Conservation (phyloP, 2,329 filamentous ascomycete species). For the Aciculosporium take region DNA sequence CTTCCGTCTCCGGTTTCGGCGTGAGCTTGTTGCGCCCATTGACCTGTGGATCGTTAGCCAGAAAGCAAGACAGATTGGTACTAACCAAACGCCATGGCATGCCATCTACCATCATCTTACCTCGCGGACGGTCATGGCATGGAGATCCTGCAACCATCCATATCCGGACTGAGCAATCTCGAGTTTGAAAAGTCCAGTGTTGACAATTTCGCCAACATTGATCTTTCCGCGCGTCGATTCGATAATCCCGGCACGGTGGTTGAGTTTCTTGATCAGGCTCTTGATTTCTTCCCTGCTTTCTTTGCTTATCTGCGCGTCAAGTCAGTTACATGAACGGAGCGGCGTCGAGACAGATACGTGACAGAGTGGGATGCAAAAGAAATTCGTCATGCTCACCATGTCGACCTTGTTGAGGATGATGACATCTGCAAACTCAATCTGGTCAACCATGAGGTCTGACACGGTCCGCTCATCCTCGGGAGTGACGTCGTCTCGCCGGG, state of each 20-base stretch:
- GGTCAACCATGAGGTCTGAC: slow-evolving; percentile 61
- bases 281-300: slow-evolving; percentile 30
- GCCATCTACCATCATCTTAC: slow-evolving; percentile 17
- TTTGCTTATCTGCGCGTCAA: slow-evolving; percentile 20
- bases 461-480: slow-evolving; percentile 59
- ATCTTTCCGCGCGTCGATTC: slow-evolving; percentile 45
- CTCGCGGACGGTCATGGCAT: slow-evolving; percentile 50
- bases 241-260: slow-evolving; percentile 51
- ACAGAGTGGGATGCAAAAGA: too few species aligned
- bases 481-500: slow-evolving; percentile 46
- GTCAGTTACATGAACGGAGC: background rate
- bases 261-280: slow-evolving; percentile 44
- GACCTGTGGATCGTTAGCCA: slow-evolving; percentile 15
- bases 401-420: slow-evolving; percentile 59
- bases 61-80: too few species aligned
- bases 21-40: slow-evolving; percentile 39
- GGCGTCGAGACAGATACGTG: background rate
- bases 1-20: slow-evolving; percentile 56
- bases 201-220: slow-evolving; percentile 47
- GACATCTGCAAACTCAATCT: slow-evolving; percentile 65
- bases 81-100: too few species aligned
- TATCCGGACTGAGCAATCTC: slow-evolving; percentile 48
- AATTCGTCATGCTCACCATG: slow-evolving; percentile 28
- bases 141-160: slow-evolving; percentile 57
- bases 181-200: slow-evolving; percentile 51